Base-by-base conservation (phyloP, 768 basidiomycete genomes). In the Termitomyces sp. region DNA sequence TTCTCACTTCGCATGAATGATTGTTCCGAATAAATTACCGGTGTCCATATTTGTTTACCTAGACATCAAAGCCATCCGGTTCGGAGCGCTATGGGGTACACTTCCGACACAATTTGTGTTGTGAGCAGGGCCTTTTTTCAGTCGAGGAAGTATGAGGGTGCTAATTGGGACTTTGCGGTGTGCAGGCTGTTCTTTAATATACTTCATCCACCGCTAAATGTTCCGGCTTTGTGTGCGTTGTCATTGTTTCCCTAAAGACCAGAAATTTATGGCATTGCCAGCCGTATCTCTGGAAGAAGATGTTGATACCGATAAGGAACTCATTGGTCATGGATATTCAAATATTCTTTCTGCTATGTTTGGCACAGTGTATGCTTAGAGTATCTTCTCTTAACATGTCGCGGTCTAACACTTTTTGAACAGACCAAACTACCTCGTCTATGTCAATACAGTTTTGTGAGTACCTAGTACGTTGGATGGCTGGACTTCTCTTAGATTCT, bases 21-120 rank as follows among this genome's bases (percentile, higher is more conserved):
- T 24, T 14, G 44, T 24, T 45, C 22, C 2, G 44, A 24, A 22
- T 6, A 9, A 13, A 7, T 24, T 26, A 26, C 24, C 14, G 3
- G 7, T 13, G 22, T 16, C 14, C 7, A 6, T 3, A 18, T 46
- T 11, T 14, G 54, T 9, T 6, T 10, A 28, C 30, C n/a, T 65
- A 92, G 90, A 94, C 66, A 79, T 83, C 62, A 66, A 67, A 18
- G 76, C 79, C 24, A 83, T 90, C n/a, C 75, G 74, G 22, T 92
- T 84, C 73, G 72, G 67, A 8, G 83, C 88, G 0, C 76, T 99
- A 33, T 88, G 88, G 86, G 73, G 80, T 1, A 95, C 93, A 0
- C 72, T 99, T 67, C 95, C 96, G 4, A 98, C 95, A 2, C 96
- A 98, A 67, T 83, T 98, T 59, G 96, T 96, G 8, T 70, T 99